Evolutionary conservation across 345 rosid genomes (phyloP).

Genomic region (Aegle marmelos): DNA sequence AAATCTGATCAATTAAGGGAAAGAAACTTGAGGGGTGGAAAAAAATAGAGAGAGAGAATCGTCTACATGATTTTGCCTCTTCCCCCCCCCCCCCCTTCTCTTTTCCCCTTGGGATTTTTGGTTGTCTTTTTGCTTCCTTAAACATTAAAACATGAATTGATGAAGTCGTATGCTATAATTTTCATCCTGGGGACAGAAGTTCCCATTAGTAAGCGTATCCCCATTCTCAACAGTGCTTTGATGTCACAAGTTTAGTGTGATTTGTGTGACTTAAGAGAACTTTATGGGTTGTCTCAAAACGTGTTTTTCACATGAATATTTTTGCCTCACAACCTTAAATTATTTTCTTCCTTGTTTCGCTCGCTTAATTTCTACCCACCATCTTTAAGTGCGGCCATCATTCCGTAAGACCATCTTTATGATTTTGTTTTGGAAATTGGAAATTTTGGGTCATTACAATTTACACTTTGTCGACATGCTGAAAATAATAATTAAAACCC

Average conservation of each 20-base stretch:
- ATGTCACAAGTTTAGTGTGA: conserved; percentile 33
- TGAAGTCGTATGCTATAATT: neutral
- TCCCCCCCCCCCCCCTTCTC: neutral
- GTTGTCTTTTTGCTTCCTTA: conserved; percentile 1
- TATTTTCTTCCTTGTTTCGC: neutral
- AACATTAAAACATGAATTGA: neutral
- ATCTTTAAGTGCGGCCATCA: no score
- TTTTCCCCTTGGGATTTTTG: neutral
- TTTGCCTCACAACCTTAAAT: neutral
- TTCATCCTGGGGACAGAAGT: neutral
- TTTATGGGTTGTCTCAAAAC: neutral
- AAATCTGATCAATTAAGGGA: neutral
- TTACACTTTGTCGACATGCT: no score
- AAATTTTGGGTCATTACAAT: no score
- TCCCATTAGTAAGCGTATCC: neutral
- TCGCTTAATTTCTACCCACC: no score
- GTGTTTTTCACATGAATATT: neutral
- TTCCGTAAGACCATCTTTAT: no score
- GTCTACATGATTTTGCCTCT: neutral
- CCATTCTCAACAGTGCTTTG: neutral
- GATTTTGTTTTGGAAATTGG: no score
- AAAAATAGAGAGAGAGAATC: neutral
- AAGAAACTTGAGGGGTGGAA: neutral
- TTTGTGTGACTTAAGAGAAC: neutral
- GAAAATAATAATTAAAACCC: no score